These are phyloP conservation scores for Leptodermis oblonga DNA, from an alignment of 257 asterid genomes.

Conservation along the genomic window DNA sequence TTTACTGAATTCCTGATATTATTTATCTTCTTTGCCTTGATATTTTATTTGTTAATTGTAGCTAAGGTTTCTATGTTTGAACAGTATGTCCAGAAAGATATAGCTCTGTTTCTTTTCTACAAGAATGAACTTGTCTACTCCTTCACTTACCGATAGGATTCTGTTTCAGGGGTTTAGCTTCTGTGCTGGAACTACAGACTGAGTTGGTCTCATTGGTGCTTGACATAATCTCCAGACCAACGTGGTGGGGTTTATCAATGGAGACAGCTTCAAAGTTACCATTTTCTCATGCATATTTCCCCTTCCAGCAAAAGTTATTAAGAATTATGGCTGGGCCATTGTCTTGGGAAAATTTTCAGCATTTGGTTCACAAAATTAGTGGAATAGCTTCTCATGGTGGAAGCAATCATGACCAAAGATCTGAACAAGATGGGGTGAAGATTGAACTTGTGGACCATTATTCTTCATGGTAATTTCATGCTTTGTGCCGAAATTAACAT, in stretches of 20 bases:
- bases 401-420: conserved; percentile 23
- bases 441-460: conserved; percentile 44
- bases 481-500: conserved; percentile 14
- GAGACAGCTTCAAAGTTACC: conserved; percentile 62
- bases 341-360: conserved; percentile 44
- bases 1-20: background rate
- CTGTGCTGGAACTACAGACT: conserved; percentile 56
- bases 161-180: conserved; percentile 77
- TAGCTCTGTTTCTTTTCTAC: background rate
- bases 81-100: background rate
- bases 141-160: conserved; percentile 38
- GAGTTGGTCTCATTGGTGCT: conserved; percentile 47
- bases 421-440: conserved; percentile 33
- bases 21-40: background rate
- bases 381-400: conserved; percentile 31
- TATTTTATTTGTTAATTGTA: background rate
- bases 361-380: conserved; percentile 37
- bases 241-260: conserved; percentile 74
- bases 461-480: conserved; percentile 56
- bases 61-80: background rate
- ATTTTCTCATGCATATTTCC: conserved; percentile 68
- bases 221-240: conserved; percentile 66
- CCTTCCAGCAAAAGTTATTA: conserved; percentile 38
- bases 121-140: background rate
- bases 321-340: conserved; percentile 58